These are phyloP conservation scores for Hsuehochloa calcarea DNA, from an alignment of 176 grass and related monocot species.

Conservation along the genomic window DNA sequence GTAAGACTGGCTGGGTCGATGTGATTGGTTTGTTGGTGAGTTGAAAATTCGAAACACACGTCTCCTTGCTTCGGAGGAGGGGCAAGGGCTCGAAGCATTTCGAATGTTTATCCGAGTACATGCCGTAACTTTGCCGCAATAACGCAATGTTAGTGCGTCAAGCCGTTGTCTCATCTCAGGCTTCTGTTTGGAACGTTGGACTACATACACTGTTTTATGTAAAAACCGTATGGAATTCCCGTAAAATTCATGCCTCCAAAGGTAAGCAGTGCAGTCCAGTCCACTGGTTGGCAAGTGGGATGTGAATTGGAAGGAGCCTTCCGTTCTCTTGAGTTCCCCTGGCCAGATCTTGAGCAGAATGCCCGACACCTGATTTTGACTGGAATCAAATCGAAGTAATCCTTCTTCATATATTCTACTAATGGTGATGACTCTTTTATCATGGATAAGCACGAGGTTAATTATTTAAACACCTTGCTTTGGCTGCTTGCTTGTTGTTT, in stretches of 20 bases:
- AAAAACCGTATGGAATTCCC: no score
- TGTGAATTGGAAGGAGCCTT: not conserved
- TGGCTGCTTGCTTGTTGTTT: not conserved
- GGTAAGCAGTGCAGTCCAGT: no score
- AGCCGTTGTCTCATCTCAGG: no score
- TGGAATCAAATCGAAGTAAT: not conserved
- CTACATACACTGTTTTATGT: no score
- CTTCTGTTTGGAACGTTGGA: not conserved
- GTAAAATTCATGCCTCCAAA: no score
- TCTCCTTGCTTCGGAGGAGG: not conserved
- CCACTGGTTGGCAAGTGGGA: not conserved
- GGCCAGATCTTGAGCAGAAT: not conserved
- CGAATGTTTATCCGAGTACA: no score
- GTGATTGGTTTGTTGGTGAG: not conserved
- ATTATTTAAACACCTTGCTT: not conserved
- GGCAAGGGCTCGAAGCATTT: not conserved
- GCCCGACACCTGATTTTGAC: not conserved
- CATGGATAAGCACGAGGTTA: conserved; percentile 36
- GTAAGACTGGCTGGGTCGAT: not conserved
- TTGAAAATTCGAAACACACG: not conserved
- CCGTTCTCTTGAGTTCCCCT: not conserved
- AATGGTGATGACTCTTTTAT: not conserved
- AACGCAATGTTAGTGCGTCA: not conserved
- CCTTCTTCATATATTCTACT: not conserved
- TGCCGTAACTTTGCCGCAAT: not conserved